Conservation (phyloP, 768 basidiomycete species). For the Candolleomyces efflorescens region DNA sequence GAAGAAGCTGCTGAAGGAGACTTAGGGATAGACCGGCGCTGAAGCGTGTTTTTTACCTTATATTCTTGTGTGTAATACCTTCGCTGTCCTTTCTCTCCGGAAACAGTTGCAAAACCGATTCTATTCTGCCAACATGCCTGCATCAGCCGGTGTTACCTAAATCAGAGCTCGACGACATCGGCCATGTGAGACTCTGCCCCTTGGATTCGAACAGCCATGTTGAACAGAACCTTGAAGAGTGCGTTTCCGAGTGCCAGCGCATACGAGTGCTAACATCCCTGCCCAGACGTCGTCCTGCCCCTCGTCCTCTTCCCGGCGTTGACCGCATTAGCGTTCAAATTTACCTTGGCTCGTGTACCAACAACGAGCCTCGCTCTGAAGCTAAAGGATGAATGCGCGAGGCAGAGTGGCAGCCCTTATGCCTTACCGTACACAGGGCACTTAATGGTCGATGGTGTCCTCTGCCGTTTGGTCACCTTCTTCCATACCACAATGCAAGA, state of each 20-base stretch:
- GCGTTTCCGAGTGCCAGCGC: background rate
- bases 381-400: conserved; percentile 30
- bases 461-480: conserved; percentile 44
- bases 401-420: conserved; percentile 22
- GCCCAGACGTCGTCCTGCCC: conserved; percentile 24
- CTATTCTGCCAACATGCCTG: too few relatives aligned
- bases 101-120: too few relatives aligned
- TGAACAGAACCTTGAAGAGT: background rate
- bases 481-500: conserved; percentile 40
- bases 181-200: conserved; percentile 13
- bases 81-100: too few relatives aligned
- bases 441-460: conserved; percentile 26
- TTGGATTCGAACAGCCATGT: background rate
- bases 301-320: conserved; percentile 36
- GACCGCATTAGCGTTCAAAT: conserved; percentile 27
- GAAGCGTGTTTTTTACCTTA: background rate
- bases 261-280: background rate
- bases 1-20: conserved; percentile 41
- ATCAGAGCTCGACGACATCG: too few relatives aligned
- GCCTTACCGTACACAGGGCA: conserved; percentile 37
- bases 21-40: background rate
- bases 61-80: too few relatives aligned
- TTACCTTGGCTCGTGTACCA: conserved; percentile 30
- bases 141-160: too few relatives aligned
- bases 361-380: conserved; percentile 23